A percentile compares a stretch with the other conserved stretches of the same genome.
Evolutionary conservation across 108 stramenopile species (phyloP).

Genomic region (Pseudonitzschia pungens): DNA sequence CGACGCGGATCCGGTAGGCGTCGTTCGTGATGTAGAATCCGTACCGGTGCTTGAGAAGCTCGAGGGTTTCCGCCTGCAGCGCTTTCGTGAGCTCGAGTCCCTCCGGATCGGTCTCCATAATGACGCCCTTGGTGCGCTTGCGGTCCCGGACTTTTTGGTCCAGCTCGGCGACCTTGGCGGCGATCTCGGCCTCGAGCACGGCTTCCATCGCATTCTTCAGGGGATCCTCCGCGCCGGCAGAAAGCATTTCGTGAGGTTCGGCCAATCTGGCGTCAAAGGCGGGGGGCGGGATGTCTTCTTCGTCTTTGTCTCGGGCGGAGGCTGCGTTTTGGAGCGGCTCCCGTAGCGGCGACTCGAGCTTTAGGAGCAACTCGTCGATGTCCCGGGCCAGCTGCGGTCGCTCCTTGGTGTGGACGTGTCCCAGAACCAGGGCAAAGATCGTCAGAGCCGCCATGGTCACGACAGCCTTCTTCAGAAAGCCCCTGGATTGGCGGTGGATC

Average conservation of each 20-base stretch:
- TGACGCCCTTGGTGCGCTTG: slow-evolving; percentile 53
- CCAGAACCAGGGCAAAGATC: background rate
- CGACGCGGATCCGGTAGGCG: slow-evolving; percentile 59
- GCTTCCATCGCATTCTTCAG: background rate
- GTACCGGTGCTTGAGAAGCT: slow-evolving; percentile 56
- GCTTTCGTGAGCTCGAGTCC: slow-evolving; percentile 43
- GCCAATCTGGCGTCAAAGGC: too few species aligned
- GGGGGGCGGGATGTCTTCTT: slow-evolving; percentile 6
- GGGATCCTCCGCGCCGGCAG: background rate
- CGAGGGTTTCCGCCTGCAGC: slow-evolving; percentile 65
- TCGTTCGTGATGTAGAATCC: background rate
- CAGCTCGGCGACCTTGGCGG: slow-evolving; percentile 28
- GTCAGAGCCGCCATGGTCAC: slow-evolving; percentile 3
- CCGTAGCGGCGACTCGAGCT: too few species aligned
- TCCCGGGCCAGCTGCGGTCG: background rate
- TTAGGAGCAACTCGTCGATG: background rate
- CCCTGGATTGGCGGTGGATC: slow-evolving; percentile 3
- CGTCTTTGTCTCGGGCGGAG: slow-evolving; percentile 25
- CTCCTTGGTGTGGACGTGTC: background rate
- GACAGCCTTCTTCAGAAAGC: background rate
- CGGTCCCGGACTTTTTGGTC: slow-evolving; percentile 66
- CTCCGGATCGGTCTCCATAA: slow-evolving; percentile 71
- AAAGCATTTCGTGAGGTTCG: too few species aligned
- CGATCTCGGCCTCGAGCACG: background rate
- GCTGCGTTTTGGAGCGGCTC: too few species aligned